Evolutionary conservation across 352 stramenopile species (phyloP), one percentile per base, ranked within the genome.

Genomic region (Saprolegnia diclina): DNA sequence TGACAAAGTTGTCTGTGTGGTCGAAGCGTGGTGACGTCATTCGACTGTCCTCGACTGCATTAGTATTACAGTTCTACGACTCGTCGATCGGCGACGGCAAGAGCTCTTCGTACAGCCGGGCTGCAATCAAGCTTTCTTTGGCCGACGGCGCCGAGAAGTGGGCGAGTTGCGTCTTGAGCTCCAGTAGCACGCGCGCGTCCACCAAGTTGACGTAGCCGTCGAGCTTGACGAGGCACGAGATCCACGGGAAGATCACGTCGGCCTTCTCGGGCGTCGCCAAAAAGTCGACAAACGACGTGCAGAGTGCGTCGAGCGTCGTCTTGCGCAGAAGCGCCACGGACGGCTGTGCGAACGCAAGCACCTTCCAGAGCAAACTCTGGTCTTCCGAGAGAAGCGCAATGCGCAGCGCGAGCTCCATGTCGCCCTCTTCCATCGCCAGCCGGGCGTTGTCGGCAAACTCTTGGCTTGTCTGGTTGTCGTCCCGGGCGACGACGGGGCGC

Each of bases 331-430:
- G 52, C 48, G 61, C 44, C 24, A 62, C 53, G 22, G 35, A 61
- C 22, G 63, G 63, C 35, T 69, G 48, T 6, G 63, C 44, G 40
- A 69, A 69, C 16, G 18, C 14, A 9, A 69, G 53, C 53, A 55
- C 44, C 22, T 29, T 29, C 9, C 63, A 21, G 10, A 69, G 26
- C 16, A 69, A 42, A 14, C 38, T 61, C 29, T 61, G 61, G 63
- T 69, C 63, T 56, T 69, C 63, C 14, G 63, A 69, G n/a, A 69
- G 21, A 4, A 69, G 21, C 13, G 63, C 42, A 42, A 69, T 69
- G n/a, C 63, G 63, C 53, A 69, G 37, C 32, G 63, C 63, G 13
- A 69, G 63, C 37, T 69, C 63, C 44, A 69, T 69, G 53, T 69
- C 53, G 63, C 63, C 63, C 50, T 69, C 63, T 42, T 69, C 63